Percentiles rank a stretch among this genome's conserved stretches.
phyloP scores from a whole-genome alignment of 2,329 filamentous ascomycete genomes.

The Botrytis squamosa region DNA sequence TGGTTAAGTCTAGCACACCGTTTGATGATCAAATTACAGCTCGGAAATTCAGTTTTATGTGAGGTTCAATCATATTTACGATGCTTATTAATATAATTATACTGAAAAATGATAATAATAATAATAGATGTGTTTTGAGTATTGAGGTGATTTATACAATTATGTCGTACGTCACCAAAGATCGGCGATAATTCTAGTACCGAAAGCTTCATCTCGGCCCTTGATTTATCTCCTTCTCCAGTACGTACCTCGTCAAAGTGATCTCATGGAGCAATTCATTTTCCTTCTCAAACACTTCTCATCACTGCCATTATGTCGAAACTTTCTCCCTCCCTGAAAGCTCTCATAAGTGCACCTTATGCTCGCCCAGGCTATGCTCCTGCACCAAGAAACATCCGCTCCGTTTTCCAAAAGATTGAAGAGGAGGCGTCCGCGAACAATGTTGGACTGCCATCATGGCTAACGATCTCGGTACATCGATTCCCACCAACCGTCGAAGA shows the following conservation, averaged over 20 bases:
- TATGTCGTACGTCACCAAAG: neutral
- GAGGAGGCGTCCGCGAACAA: conserved; percentile 60
- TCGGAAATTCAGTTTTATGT: neutral
- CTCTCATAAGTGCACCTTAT: conserved; percentile 68
- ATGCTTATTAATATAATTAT: neutral
- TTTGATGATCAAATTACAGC: neutral
- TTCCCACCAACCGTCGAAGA: neutral
- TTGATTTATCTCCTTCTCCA: neutral
- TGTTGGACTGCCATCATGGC: conserved; percentile 63
- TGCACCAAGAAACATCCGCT: conserved; percentile 60
- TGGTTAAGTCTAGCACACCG: neutral
- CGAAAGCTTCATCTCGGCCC: neutral
- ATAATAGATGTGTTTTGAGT: neutral
- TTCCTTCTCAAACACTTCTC: neutral
- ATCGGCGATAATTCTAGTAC: conserved; percentile 9
- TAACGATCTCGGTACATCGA: conserved; percentile 58
- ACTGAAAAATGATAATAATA: neutral
- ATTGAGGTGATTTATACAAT: neutral
- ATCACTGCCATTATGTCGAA: conserved; percentile 60
- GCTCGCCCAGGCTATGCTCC: conserved; percentile 64
- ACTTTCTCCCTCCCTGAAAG: conserved; percentile 68
- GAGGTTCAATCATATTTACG: neutral
- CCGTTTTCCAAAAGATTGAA: conserved; percentile 64
- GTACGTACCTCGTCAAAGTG: neutral
- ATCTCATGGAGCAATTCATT: conserved; percentile 5